Base-by-base conservation (phyloP, 345 rosid species). In the Eucalyptus shirleyi region DNA sequence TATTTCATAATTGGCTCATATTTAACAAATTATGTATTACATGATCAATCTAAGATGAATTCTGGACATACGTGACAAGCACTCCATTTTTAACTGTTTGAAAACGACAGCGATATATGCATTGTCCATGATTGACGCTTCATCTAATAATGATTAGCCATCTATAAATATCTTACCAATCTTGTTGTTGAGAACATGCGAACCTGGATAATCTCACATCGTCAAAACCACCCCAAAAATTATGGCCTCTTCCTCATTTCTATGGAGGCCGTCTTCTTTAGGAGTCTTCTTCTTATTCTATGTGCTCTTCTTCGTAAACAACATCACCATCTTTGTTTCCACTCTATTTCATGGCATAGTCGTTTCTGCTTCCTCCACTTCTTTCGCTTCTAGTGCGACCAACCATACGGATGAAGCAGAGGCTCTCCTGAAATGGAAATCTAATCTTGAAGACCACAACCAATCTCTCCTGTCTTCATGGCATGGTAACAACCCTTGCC, bases 81-180 rank as follows among this genome's bases (percentile, higher is more conserved):
- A 51, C 23, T 17, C 55, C 55, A 17, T 6, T 0, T 6, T 51
- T 51, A 51, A 51, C 2, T 51, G 2, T 51, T 51, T 51, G 0
- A 50, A 50, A 6, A 1, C 0, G 55, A 50, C 1, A 50, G 55
- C 8, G 1, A 6, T 50, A 51, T 0, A 1, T 51, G 55, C 55
- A 51, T 51, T 17, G 55, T 51, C 53, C 53, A 50, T 50, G 53
- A 50, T 50, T 50, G 53, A 65, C 6, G 77, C 21, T 1, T 15
- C 77, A 13, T 15, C 32, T 15, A n/a, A 65, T 15, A 8, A 65
- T 65, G 40, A 65, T 15, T 65, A 14, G 72, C 37, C 40, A 7
- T 65, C 77, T 65, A 65, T 65, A 65, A 14, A 65, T n/a, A 65
- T n/a, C 77, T 65, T 16, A 15, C 1, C 11, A 65, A 65, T 65